A percentile compares a stretch with the other conserved stretches of the same genome.
phyloP scores from a whole-genome alignment of 257 asterid genomes.

The Linderniella brevidens region DNA sequence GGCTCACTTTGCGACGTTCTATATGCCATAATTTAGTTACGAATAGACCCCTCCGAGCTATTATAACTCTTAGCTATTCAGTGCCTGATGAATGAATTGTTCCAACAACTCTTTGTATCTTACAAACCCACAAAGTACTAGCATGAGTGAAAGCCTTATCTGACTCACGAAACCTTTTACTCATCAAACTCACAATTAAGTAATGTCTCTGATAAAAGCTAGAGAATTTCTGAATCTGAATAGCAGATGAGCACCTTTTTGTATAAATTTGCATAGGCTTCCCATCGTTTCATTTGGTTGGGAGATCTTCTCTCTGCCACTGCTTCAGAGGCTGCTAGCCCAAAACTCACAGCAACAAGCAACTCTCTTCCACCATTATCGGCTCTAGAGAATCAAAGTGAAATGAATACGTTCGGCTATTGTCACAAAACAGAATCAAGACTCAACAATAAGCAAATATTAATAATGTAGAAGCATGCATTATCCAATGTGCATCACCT shows the following conservation, averaged over 20 bases:
- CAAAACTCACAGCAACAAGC: constrained; percentile 93
- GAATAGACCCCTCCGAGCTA: too few species aligned
- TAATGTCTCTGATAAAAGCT: too few species aligned
- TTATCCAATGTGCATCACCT: too few species aligned
- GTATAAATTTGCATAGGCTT: constrained; percentile 68
- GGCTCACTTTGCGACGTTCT: neutral
- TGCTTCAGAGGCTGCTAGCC: constrained; percentile 63
- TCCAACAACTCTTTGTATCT: neutral
- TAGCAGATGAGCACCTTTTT: constrained; percentile 40
- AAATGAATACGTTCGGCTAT: constrained; percentile 8
- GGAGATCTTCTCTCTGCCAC: constrained; percentile 86
- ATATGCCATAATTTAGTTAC: neutral
- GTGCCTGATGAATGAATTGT: too few species aligned
- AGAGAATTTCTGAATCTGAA: neutral
- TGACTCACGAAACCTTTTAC: too few species aligned
- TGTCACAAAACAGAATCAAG: neutral
- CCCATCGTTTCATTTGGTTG: constrained; percentile 72
- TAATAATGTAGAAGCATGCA: too few species aligned
- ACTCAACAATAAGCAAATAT: too few species aligned
- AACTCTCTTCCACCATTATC: constrained; percentile 73
- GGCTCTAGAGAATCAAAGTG: constrained; percentile 36
- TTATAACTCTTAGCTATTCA: too few species aligned
- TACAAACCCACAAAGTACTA: too few species aligned
- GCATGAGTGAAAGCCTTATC: too few species aligned
- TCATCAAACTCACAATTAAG: too few species aligned